Percentiles rank a stretch among this genome's conserved stretches.
phyloP scores from a whole-genome alignment of 192 early-diverging fungal species.

The Entomortierella parvispora region DNA sequence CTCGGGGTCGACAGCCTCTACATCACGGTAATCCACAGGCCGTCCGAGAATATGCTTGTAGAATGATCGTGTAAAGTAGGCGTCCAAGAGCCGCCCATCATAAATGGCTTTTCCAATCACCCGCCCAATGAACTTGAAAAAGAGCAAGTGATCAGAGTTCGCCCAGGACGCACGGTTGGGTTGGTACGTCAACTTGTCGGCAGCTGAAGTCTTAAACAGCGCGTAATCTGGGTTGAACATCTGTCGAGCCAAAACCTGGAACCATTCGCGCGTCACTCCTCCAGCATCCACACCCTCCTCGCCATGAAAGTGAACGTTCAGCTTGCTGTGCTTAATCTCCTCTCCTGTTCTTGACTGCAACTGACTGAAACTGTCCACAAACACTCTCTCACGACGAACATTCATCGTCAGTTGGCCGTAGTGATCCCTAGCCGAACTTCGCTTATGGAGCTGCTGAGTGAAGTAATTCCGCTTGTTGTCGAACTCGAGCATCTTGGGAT shows the following conservation, averaged over 20 bases:
- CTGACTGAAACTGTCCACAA: slow-evolving; percentile 97
- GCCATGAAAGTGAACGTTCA: slow-evolving; percentile 92
- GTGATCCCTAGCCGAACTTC: slow-evolving; percentile 65
- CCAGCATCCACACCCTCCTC: slow-evolving; percentile 99
- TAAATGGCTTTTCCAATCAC: slow-evolving; percentile 99
- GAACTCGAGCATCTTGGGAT: slow-evolving; percentile 97
- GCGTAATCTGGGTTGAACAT: slow-evolving; percentile 99
- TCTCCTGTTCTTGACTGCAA: slow-evolving; percentile 90
- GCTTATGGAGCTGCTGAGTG: slow-evolving; percentile 93
- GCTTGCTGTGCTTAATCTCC: slow-evolving; percentile 93
- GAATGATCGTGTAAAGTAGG: slow-evolving; percentile 98
- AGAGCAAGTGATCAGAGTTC: slow-evolving; percentile 94
- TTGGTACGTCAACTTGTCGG: slow-evolving; percentile 97
- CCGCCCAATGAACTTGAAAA: slow-evolving; percentile 98
- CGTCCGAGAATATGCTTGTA: slow-evolving; percentile 97
- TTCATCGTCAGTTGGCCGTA: slow-evolving; percentile 85
- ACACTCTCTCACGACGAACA: slow-evolving; percentile 92
- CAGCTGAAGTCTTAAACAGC: slow-evolving; percentile 95
- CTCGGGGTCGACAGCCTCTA: slow-evolving; percentile 97
- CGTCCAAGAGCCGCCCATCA: slow-evolving; percentile 93
- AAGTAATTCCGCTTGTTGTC: slow-evolving; percentile 99
- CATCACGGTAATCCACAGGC: slow-evolving; percentile 95
- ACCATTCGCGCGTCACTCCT: slow-evolving; percentile 98
- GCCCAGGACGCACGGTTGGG: slow-evolving; percentile 92
- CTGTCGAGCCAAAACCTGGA: slow-evolving; percentile 93